phyloP scores from a whole-genome alignment of 2,329 filamentous ascomycete species.

The Scytalidium lignicola region DNA sequence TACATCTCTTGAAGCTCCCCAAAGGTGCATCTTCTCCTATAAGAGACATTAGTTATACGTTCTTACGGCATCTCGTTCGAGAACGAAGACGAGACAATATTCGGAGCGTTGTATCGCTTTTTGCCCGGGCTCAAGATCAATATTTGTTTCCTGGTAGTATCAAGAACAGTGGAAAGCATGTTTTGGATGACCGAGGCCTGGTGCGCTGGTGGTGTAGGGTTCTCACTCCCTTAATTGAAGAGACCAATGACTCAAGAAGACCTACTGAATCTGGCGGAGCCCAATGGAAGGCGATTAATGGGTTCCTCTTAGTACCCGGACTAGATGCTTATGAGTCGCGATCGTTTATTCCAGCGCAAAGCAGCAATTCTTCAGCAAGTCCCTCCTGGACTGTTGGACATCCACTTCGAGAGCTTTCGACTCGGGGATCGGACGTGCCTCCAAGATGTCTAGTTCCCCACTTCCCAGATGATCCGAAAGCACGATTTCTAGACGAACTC shows the following conservation, averaged over 20 bases:
- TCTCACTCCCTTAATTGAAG: slow-evolving; percentile 63
- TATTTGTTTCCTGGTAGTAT: slow-evolving; percentile 93
- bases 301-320: slow-evolving; percentile 82
- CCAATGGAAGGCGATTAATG: slow-evolving; percentile 51
- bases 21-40: slow-evolving; percentile 66
- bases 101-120: slow-evolving; percentile 77
- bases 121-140: slow-evolving; percentile 86
- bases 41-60: slow-evolving; percentile 66
- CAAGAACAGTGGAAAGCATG: slow-evolving; percentile 80
- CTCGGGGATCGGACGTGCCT: slow-evolving; percentile 62
- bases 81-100: slow-evolving; percentile 58
- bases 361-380: slow-evolving; percentile 31
- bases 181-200: slow-evolving; percentile 82
- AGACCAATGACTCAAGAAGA: slow-evolving; percentile 9
- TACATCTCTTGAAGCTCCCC: slow-evolving; percentile 61
- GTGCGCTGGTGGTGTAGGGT: slow-evolving; percentile 96
- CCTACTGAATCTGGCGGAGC: too few species aligned
- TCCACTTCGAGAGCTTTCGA: slow-evolving; percentile 61
- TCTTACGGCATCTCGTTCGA: slow-evolving; percentile 70
- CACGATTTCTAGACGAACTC: slow-evolving; percentile 80
- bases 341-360: slow-evolving; percentile 64
- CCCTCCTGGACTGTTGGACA: slow-evolving; percentile 63
- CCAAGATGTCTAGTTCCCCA: slow-evolving; percentile 81
- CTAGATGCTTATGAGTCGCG: slow-evolving; percentile 75
- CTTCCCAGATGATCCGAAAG: slow-evolving; percentile 94